Conservation (phyloP, 495 filamentous ascomycete species). For the Bryoglossum gracile region DNA sequence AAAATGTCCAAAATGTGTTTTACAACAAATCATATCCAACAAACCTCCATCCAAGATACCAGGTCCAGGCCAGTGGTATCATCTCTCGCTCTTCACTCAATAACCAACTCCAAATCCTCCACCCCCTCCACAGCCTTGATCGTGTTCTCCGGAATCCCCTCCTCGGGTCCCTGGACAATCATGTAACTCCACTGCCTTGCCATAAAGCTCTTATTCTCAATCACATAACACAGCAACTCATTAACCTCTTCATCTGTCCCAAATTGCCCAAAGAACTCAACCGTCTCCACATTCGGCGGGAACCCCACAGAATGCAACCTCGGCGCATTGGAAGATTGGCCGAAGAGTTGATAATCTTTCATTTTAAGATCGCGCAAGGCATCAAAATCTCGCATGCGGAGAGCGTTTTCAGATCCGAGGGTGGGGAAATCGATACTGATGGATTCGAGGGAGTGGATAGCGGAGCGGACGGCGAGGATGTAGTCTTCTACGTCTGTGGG, state of each 20-base stretch:
- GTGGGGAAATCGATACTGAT: constrained; percentile 29
- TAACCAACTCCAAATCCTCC: constrained; percentile 2
- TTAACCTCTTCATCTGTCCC: constrained; percentile 28
- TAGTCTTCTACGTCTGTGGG: constrained; percentile 29
- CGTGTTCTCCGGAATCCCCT: constrained; percentile 9
- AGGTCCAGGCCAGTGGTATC: not conserved
- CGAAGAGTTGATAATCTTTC: constrained; percentile 30
- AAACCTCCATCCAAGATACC: not conserved
- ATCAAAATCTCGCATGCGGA: constrained; percentile 27
- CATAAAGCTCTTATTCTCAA: constrained; percentile 23
- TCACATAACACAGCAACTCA: constrained; percentile 26
- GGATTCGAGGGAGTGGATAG: constrained; percentile 24
- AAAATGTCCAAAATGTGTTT: too few species aligned
- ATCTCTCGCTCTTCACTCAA: not conserved
- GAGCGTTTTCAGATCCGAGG: constrained; percentile 19
- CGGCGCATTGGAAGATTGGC: constrained; percentile 19
- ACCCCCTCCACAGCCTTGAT: constrained; percentile 5
- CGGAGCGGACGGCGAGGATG: constrained; percentile 27
- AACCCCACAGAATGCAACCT: constrained; percentile 28
- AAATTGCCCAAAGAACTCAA: constrained; percentile 26
- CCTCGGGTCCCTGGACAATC: constrained; percentile 14
- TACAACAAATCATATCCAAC: too few species aligned
- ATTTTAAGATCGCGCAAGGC: constrained; percentile 21
- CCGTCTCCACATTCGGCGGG: constrained; percentile 25
- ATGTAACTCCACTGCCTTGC: constrained; percentile 18